A percentile compares a stretch with the other conserved stretches of the same genome.
Evolutionary conservation across 2,329 filamentous ascomycete genomes (phyloP).

Genomic region (Penicillium verrucosum): DNA sequence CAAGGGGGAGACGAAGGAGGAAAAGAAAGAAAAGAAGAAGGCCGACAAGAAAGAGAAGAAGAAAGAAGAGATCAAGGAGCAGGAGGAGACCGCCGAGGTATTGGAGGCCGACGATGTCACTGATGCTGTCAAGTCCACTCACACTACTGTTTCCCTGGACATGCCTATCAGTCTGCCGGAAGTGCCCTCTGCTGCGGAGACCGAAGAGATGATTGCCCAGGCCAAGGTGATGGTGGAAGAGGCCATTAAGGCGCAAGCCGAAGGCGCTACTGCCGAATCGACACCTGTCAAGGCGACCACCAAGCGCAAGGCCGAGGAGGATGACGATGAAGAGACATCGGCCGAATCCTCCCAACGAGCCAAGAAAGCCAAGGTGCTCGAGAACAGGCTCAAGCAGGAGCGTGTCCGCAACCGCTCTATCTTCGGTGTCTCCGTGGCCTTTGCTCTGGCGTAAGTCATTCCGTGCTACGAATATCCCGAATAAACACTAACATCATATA

Average conservation of each 20-base stretch:
- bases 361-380: conserved; percentile 69
- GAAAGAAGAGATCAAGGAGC: conserved; percentile 52
- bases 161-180: conserved; percentile 65
- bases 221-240: conserved; percentile 85
- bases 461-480: neutral
- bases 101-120: conserved; percentile 54
- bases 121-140: conserved; percentile 63
- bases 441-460: conserved; percentile 80
- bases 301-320: conserved; percentile 73
- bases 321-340: conserved; percentile 39
- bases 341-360: conserved; percentile 46
- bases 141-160: conserved; percentile 72
- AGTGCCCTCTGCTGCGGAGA: conserved; percentile 71
- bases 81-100: conserved; percentile 54
- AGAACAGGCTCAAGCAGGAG: conserved; percentile 78
- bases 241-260: conserved; percentile 52
- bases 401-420: conserved; percentile 81
- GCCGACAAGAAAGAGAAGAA: conserved; percentile 20
- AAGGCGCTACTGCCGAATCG: conserved; percentile 35
- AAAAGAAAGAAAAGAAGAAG: conserved; percentile 46
- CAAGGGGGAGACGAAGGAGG: conserved; percentile 48
- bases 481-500: conserved; percentile 17
- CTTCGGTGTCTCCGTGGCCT: conserved; percentile 78
- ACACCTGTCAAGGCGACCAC: conserved; percentile 41
- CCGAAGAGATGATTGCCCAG: conserved; percentile 77